Conservation (phyloP, 495 filamentous ascomycete species). For the Hyaloscypha variabilis region DNA sequence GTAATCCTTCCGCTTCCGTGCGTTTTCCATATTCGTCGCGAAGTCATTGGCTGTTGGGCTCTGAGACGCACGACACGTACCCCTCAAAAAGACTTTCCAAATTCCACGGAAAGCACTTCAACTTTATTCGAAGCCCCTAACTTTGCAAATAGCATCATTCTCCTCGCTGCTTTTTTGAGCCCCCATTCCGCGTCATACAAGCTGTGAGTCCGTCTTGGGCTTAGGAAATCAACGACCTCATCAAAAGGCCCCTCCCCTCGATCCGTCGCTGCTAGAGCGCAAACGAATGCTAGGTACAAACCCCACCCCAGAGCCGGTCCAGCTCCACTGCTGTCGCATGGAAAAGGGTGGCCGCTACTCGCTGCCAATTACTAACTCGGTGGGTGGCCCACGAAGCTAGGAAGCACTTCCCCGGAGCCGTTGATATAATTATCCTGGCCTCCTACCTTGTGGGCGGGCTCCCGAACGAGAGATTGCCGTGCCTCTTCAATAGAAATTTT, state of each 20-base stretch:
- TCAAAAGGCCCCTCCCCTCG: constrained; percentile 8
- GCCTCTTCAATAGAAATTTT: background rate
- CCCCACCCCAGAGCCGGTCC: background rate
- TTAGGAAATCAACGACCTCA: background rate
- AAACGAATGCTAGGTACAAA: constrained; percentile 25
- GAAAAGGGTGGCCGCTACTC: background rate
- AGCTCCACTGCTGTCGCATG: constrained; percentile 9
- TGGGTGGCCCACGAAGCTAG: constrained; percentile 6
- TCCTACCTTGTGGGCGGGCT: background rate
- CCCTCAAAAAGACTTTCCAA: background rate
- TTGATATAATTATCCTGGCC: constrained; percentile 2
- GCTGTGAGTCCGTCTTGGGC: background rate
- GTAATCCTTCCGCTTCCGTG: background rate
- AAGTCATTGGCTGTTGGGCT: constrained; percentile 17
- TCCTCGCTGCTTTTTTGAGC: background rate
- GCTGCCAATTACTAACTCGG: background rate
- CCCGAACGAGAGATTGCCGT: constrained; percentile 6
- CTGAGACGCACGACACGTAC: constrained; percentile 16
- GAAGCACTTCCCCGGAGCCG: constrained; percentile 23
- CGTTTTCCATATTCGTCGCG: constrained; percentile 24
- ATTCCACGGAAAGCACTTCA: background rate
- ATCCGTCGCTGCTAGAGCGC: background rate
- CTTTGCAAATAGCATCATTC: background rate
- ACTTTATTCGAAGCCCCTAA: constrained; percentile 1
- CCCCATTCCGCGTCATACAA: background rate